phyloP scores from a whole-genome alignment of 345 rosid species.

The Eucalyptus cloeziana region DNA sequence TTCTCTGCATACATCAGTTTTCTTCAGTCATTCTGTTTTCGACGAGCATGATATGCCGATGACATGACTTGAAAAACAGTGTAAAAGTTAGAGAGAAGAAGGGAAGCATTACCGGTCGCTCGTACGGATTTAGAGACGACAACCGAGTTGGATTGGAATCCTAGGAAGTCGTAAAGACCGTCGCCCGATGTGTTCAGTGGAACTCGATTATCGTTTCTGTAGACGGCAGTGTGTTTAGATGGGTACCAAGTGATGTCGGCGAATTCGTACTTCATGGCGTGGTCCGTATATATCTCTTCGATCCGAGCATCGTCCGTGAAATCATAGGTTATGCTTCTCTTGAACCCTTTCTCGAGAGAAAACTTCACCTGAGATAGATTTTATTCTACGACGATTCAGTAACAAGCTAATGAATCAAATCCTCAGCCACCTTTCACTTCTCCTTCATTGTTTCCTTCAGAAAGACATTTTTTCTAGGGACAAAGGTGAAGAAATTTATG shows the following conservation, averaged over 20 bases:
- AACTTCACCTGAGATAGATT: conserved; percentile 41
- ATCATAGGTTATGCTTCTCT: conserved; percentile 60
- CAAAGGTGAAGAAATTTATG: neutral
- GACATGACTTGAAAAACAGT: neutral
- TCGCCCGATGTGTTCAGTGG: conserved; percentile 34
- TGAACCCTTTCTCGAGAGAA: conserved; percentile 52
- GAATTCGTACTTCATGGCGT: conserved; percentile 56
- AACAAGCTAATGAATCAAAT: neutral
- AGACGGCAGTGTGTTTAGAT: conserved; percentile 55
- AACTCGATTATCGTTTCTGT: conserved; percentile 58
- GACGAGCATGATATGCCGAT: neutral
- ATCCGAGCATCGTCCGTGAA: conserved; percentile 50
- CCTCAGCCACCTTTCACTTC: neutral
- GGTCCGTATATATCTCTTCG: conserved; percentile 43
- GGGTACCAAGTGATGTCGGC: conserved; percentile 91
- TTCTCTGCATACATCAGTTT: conserved; percentile 32
- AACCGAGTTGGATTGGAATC: conserved; percentile 57
- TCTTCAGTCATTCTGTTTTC: neutral
- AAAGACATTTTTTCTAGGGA: neutral
- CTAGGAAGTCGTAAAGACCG: conserved; percentile 62
- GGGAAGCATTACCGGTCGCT: conserved; percentile 30
- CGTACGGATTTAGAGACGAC: conserved; percentile 45
- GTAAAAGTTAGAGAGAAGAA: neutral
- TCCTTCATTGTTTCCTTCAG: neutral
- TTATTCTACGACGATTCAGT: neutral